Evolutionary conservation across 1,284 basidiomycete genomes (phyloP).

Genomic region (Lentinula novae-zelandiae): DNA sequence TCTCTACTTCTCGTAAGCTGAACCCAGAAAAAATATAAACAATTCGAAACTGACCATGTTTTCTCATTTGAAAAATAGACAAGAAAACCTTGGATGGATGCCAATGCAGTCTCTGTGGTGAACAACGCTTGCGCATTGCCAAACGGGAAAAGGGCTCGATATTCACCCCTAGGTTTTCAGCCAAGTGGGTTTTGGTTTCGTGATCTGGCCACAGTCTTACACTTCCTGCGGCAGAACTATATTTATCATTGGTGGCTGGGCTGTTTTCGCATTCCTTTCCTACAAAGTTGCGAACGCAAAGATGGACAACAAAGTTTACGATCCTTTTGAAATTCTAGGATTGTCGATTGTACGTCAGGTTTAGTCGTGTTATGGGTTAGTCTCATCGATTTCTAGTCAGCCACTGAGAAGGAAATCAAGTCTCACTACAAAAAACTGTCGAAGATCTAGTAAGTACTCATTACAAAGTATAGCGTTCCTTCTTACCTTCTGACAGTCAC

Average conservation of each 20-base stretch:
- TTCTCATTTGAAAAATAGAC: conserved; percentile 11
- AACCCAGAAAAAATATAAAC: background rate
- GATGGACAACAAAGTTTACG: conserved; percentile 74
- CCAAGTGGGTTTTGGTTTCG: conserved; percentile 33
- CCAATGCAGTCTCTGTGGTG: conserved; percentile 61
- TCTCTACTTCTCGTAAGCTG: conserved; percentile 14
- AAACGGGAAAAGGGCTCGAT: conserved; percentile 43
- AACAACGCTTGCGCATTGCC: conserved; percentile 48
- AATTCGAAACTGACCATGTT: background rate
- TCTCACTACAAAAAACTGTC: conserved; percentile 96
- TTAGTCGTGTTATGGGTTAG: background rate
- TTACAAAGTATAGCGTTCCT: background rate
- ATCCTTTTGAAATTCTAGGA: conserved; percentile 94
- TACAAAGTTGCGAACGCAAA: conserved; percentile 63
- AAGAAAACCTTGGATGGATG: conserved; percentile 46
- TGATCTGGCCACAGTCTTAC: background rate
- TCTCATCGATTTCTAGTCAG: conserved; percentile 36
- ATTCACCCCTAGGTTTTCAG: conserved; percentile 38
- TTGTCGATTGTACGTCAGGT: conserved; percentile 55
- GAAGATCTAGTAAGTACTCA: conserved; percentile 69
- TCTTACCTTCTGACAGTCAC: conserved; percentile 56
- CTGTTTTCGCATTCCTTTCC: conserved; percentile 62
- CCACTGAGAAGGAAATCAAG: conserved; percentile 90
- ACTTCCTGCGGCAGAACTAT: conserved; percentile 35
- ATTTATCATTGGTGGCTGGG: conserved; percentile 75